These are phyloP conservation scores for Neofusicoccum ribis DNA, from an alignment of 2,329 filamentous ascomycete genomes.

Conservation along the genomic window DNA sequence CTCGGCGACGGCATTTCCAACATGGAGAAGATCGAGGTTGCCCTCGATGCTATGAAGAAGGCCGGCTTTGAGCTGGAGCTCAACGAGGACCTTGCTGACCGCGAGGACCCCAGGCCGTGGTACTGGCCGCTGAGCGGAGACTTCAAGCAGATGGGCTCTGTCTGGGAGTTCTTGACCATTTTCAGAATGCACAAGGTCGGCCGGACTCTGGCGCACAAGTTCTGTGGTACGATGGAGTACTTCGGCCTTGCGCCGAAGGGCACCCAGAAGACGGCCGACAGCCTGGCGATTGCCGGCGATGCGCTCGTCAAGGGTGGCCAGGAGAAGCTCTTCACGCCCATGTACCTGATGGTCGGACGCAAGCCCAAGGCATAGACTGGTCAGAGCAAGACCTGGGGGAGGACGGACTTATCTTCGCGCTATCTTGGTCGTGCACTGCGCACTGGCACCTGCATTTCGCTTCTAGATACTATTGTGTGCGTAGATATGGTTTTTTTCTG, in stretches of 20 bases:
- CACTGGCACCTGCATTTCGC: slow-evolving; percentile 3
- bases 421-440: not conserved
- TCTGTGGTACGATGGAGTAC: slow-evolving; percentile 75
- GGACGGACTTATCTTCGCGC: not conserved
- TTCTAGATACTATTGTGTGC: slow-evolving; percentile 12
- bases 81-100: slow-evolving; percentile 82
- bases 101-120: slow-evolving; percentile 78
- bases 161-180: slow-evolving; percentile 79
- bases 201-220: slow-evolving; percentile 70
- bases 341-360: slow-evolving; percentile 94
- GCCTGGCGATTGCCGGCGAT: slow-evolving; percentile 77
- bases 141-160: slow-evolving; percentile 76
- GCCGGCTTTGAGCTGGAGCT: slow-evolving; percentile 83
- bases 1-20: slow-evolving; percentile 95
- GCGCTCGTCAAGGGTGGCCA: slow-evolving; percentile 82
- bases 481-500: slow-evolving; percentile 7
- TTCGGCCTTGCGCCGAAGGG: slow-evolving; percentile 75
- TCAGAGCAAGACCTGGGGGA: not conserved
- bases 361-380: slow-evolving; percentile 60
- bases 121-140: slow-evolving; percentile 90
- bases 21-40: slow-evolving; percentile 88
- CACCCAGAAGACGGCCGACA: slow-evolving; percentile 93
- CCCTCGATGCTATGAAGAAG: slow-evolving; percentile 76
- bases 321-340: slow-evolving; percentile 94
- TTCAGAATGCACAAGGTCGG: slow-evolving; percentile 86